Conservation (phyloP, 805 yeast species). For the Hanseniaspora singularis region DNA sequence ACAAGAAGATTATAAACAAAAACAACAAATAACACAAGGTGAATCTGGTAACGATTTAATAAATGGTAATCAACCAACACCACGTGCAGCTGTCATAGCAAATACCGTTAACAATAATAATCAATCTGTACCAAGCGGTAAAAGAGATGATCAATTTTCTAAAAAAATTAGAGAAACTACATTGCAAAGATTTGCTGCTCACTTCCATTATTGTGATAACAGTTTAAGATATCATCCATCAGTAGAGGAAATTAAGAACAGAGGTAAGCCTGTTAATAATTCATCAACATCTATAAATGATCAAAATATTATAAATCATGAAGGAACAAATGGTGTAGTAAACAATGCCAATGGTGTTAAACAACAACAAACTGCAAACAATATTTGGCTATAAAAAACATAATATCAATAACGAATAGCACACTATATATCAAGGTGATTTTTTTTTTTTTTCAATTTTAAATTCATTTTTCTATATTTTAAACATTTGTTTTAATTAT, state of each 20-base stretch:
- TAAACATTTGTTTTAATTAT: too few species aligned
- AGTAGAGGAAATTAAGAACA: slow-evolving; percentile 27
- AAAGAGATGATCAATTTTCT: slow-evolving; percentile 26
- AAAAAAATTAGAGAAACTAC: slow-evolving; percentile 28
- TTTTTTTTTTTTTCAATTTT: not conserved
- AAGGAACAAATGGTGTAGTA: not conserved
- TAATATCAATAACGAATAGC: not conserved
- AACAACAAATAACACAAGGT: slow-evolving; percentile 5
- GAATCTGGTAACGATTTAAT: not conserved
- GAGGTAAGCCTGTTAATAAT: slow-evolving; percentile 4
- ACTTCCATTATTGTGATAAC: slow-evolving; percentile 28
- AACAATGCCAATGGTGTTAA: not conserved
- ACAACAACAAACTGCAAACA: slow-evolving; percentile 12
- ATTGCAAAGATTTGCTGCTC: slow-evolving; percentile 29
- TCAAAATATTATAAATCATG: not conserved
- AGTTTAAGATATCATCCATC: slow-evolving; percentile 28
- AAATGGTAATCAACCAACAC: slow-evolving; percentile 12
- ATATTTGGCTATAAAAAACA: slow-evolving; percentile 15
- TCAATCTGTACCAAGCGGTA: slow-evolving; percentile 16
- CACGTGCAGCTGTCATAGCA: slow-evolving; percentile 18
- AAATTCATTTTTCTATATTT: not conserved
- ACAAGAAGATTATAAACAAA: slow-evolving; percentile 19
- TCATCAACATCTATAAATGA: not conserved
- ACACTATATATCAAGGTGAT: not conserved
- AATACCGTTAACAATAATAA: slow-evolving; percentile 14